Evolutionary conservation across 148 eudicot genomes (phyloP).

Genomic region (Cornus kousa): DNA sequence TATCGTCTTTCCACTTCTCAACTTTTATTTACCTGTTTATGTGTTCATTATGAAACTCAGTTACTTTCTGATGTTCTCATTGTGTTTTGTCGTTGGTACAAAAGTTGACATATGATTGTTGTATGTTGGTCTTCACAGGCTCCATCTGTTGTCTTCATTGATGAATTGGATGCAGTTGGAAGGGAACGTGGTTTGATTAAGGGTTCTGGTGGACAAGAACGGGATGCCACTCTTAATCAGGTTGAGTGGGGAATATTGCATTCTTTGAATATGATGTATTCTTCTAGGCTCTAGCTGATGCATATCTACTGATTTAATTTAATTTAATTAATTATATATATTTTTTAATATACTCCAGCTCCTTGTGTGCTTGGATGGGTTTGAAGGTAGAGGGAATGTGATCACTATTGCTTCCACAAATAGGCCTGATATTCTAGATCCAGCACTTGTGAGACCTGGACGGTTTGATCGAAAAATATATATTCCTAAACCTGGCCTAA

Average conservation of each 20-base stretch:
- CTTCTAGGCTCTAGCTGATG: neutral
- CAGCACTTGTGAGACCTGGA: constrained; percentile 96
- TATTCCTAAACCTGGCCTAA: constrained; percentile 85
- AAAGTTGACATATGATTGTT: constrained; percentile 8
- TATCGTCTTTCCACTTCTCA: neutral
- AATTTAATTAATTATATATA: neutral
- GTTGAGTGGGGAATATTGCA: constrained; percentile 29
- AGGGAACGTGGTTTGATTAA: constrained; percentile 93
- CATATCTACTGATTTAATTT: neutral
- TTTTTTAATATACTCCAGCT: constrained; percentile 44
- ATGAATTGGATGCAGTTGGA: constrained; percentile 98
- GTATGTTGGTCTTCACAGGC: constrained; percentile 45
- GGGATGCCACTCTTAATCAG: constrained; percentile 98
- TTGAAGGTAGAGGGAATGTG: constrained; percentile 96
- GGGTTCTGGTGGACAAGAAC: constrained; percentile 99
- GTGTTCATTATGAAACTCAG: neutral
- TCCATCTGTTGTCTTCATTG: constrained; percentile 96
- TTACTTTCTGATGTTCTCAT: neutral
- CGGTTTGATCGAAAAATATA: constrained; percentile 85
- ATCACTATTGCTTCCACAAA: constrained; percentile 96
- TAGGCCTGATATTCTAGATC: constrained; percentile 92
- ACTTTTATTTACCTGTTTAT: neutral
- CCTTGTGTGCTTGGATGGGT: constrained; percentile 92
- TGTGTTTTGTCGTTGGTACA: constrained; percentile 2
- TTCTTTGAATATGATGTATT: neutral